Percentiles rank a stretch among this genome's conserved stretches.
These are phyloP conservation scores for Phytophthora gonapodyides DNA, from an alignment of 352 stramenopile species.

Conservation along the genomic window DNA sequence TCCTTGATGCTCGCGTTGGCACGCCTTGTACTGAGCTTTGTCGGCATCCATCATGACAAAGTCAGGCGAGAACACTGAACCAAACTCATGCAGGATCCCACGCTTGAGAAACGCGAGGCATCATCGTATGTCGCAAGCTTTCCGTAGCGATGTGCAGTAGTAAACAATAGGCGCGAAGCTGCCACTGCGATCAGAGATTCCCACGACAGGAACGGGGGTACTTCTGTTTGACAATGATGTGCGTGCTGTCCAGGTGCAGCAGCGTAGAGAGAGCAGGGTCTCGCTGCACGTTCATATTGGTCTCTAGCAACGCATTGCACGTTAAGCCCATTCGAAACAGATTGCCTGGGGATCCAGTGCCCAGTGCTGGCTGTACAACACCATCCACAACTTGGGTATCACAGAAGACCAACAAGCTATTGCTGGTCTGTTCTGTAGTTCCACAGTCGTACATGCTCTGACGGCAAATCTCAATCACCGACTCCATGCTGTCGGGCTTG, in stretches of 20 bases:
- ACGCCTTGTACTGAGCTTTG: slow-evolving; percentile 1
- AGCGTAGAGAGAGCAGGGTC: background rate
- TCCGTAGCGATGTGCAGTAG: slow-evolving; percentile 1
- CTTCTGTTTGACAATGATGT: background rate
- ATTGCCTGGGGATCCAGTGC: background rate
- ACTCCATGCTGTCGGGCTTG: background rate
- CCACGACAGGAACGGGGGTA: background rate
- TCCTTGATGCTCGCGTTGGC: background rate
- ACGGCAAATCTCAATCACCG: slow-evolving; percentile 2
- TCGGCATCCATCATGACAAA: slow-evolving; percentile 6
- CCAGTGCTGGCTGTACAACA: background rate
- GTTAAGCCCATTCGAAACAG: slow-evolving; percentile 3
- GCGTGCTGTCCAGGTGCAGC: background rate
- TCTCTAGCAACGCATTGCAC: background rate
- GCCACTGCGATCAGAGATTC: background rate
- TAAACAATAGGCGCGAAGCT: background rate
- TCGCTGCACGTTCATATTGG: background rate
- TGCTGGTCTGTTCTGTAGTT: background rate
- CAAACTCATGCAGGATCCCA: background rate
- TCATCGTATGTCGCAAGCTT: background rate
- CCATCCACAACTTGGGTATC: background rate
- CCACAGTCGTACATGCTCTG: slow-evolving; percentile 3
- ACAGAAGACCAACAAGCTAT: background rate
- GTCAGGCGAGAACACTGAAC: background rate
- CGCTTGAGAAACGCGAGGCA: background rate